Evolutionary conservation across 495 filamentous ascomycete species (phyloP), one percentile per base, ranked within the genome.

Genomic region (Penicillium goetzii): DNA sequence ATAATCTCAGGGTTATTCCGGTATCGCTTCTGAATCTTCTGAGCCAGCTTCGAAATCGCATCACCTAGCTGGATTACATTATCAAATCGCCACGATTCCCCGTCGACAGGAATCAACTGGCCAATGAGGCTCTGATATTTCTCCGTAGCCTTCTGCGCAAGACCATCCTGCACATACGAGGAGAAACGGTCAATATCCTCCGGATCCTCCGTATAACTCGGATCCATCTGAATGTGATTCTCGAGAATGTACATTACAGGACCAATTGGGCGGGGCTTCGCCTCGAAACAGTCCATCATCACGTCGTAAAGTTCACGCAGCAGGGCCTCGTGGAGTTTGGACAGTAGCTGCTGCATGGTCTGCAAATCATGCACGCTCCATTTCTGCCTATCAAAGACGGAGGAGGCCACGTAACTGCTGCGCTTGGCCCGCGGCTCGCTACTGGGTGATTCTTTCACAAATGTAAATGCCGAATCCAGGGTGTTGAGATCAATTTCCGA

Each of bases 11-110:
- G 92, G 62, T 90, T 96, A 62, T 90, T 93, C 60, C 85, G 84
- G 75, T 94, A 99, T 25, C 96, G 87, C 75, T 97, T 98, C 77
- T 92, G 88, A 63, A 97, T 94, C 74, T 86, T 92, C 64, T 93
- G 86, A 28, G 87, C 89, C 26, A 97, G 83, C 64, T 89, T 90
- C 11, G 91, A 86, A 4, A 97, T 90, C 1, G 89, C 85, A 71
- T 96, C 90, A 23, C 92, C 92, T 43, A 98, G 86, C 64, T 93
- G 85, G 58, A 97, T 90, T 53, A 98, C 88, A 74, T 97, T 88
- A 59, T 83, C 90, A 67, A 93, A 89, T 63, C 95, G 85, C 91
- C 95, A 96, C 40, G 90, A 83, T 59, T 90, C 85, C 64, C 89
- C 85, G 58, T 88, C 86, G 17, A 88, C 82, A 10, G 92, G 91